Percentiles rank a stretch among this genome's conserved stretches.
These are phyloP conservation scores for Arabidopsis thaliana DNA, from an alignment of 345 rosid genomes.

Conservation along the genomic window DNA sequence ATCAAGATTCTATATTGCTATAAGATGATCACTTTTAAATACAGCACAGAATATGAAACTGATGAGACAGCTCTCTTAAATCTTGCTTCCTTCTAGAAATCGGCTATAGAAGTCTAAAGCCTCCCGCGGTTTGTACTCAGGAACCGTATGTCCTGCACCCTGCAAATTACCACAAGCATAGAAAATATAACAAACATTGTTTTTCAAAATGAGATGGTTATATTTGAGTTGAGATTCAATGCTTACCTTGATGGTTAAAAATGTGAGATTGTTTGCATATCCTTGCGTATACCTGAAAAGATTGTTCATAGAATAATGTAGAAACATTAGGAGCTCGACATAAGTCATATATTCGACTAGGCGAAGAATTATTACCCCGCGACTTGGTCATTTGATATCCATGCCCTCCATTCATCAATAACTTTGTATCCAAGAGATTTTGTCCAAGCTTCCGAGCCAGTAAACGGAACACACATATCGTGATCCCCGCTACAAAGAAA, in stretches of 20 bases:
- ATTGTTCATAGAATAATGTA: neutral
- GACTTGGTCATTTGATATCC: slow-evolving; percentile 74
- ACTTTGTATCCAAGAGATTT: slow-evolving; percentile 74
- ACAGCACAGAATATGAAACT: neutral
- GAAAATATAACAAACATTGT: slow-evolving; percentile 2
- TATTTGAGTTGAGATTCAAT: neutral
- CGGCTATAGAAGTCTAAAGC: slow-evolving; percentile 76
- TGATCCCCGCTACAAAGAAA: slow-evolving; percentile 75
- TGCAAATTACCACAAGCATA: slow-evolving; percentile 42
- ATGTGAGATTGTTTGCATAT: slow-evolving; percentile 82
- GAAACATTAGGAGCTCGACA: neutral
- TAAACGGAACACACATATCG: slow-evolving; percentile 92
- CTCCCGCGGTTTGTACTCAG: slow-evolving; percentile 88
- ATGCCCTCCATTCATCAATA: slow-evolving; percentile 86
- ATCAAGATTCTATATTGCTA: neutral
- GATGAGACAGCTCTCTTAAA: slow-evolving; percentile 37
- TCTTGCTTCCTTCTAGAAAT: slow-evolving; percentile 63
- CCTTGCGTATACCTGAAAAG: slow-evolving; percentile 70
- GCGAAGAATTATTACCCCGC: slow-evolving; percentile 64
- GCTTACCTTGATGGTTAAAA: slow-evolving; percentile 76
- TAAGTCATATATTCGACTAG: neutral
- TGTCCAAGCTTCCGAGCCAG: slow-evolving; percentile 94
- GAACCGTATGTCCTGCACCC: slow-evolving; percentile 96
- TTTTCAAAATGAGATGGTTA: neutral
- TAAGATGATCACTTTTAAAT: neutral